Base-by-base conservation (phyloP, 495 filamentous ascomycete species). In the Aspergillus sclerotiicarbonarius region DNA sequence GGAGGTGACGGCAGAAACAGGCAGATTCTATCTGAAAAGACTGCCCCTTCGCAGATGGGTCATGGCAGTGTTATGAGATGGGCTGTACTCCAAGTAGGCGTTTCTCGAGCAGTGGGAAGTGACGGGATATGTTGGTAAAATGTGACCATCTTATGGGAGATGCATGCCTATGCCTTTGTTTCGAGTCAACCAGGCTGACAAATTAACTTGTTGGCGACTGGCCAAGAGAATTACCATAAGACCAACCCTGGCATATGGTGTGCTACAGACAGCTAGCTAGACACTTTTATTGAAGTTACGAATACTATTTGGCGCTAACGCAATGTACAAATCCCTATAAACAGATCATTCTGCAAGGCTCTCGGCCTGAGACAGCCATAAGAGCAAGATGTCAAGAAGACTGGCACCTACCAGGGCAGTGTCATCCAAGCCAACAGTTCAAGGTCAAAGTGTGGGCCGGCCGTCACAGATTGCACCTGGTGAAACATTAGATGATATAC, bases 341-440 rank as follows among this genome's bases (percentile, higher is more conserved):
- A 70, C 63, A 69, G 51, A 65, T 68, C 62, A 69, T 69, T 66
- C 58, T 25, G 45, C 51, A 51, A 62, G 63, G 61, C 58, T 59
- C 60, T 62, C 51, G 61, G 64, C 63, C 20, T 44, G 57, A 54
- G 57, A 51, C 60, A 58, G 64, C 58, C 60, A 54, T 61, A 57
- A 53, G 56, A 65, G 58, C 62, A 62, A 63, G 61, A 60, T 60
- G 60, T 62, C 51, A 62, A 60, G 66, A 53, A 41, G 56, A 65
- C 60, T 60, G 66, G 67, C 74, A 77, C 72, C 74, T 77, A 77
- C 73, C 71, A 74, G 64, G 68, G 72, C 62, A 76, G 68, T 67
- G 60, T 67, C 65, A 66, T 72, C 67, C 70, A 63, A 66, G 59
- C 39, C 66, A 60, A 66, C 39, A 52, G 48, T 29, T 29, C 60